These are phyloP conservation scores for Lepidopterella palustris DNA, from an alignment of 495 filamentous ascomycete genomes.

Conservation along the genomic window DNA sequence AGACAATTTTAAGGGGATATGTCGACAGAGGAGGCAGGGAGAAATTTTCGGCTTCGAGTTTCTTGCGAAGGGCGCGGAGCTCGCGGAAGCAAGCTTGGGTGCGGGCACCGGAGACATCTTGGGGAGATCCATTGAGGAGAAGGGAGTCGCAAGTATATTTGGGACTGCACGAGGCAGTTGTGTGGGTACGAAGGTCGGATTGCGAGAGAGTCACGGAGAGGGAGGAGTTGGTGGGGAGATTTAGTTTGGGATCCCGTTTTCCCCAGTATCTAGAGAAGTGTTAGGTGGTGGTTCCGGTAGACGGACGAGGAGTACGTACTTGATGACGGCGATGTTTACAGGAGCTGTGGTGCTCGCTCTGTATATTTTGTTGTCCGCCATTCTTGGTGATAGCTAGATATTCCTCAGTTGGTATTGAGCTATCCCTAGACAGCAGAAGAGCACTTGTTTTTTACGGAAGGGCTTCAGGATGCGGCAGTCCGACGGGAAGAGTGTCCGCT, in stretches of 20 bases:
- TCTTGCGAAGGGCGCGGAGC: constrained; percentile 66
- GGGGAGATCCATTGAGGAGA: constrained; percentile 71
- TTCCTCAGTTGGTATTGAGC: not conserved
- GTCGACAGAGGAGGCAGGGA: constrained; percentile 70
- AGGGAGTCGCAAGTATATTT: constrained; percentile 66
- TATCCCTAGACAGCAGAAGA: constrained; percentile 19
- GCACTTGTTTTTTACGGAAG: not conserved
- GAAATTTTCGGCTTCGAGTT: constrained; percentile 62
- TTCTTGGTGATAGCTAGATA: constrained; percentile 24
- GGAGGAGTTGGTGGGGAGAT: constrained; percentile 95
- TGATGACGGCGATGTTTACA: constrained; percentile 98
- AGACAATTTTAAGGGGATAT: constrained; percentile 72
- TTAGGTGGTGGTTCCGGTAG: constrained; percentile 28
- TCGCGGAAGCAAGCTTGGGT: constrained; percentile 86
- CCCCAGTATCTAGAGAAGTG: constrained; percentile 79
- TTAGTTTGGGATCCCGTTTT: constrained; percentile 84
- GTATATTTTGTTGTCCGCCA: constrained; percentile 56
- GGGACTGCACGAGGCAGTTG: constrained; percentile 85
- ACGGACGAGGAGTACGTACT: constrained; percentile 53
- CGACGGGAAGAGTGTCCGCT: not conserved
- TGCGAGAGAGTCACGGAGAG: constrained; percentile 94
- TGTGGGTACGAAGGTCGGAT: constrained; percentile 86
- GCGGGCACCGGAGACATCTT: constrained; percentile 79
- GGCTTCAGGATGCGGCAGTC: not conserved
- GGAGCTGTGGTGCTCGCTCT: constrained; percentile 92